These are phyloP conservation scores for Nakataea oryzae DNA, from an alignment of 2,329 filamentous ascomycete species.

Conservation along the genomic window DNA sequence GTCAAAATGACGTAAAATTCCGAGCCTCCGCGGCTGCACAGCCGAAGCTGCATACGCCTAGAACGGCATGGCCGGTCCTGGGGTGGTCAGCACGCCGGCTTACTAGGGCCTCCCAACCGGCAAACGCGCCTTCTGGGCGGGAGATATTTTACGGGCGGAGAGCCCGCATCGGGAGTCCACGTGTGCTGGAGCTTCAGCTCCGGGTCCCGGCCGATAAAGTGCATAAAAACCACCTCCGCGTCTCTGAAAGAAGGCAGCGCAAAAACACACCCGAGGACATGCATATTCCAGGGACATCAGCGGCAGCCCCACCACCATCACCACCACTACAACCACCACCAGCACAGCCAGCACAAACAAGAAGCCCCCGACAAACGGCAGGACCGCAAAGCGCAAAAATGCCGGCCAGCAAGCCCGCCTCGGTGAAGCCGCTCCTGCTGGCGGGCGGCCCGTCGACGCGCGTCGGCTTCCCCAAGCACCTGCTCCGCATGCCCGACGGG, in stretches of 20 bases:
- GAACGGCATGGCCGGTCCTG: no score
- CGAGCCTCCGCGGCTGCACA: not conserved
- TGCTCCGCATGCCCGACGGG: constrained; percentile 16
- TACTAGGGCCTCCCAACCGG: not conserved
- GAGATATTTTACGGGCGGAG: not conserved
- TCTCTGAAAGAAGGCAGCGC: no score
- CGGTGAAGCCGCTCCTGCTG: constrained; percentile 17
- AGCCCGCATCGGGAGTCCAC: not conserved
- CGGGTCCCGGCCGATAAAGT: no score
- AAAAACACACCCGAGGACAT: no score
- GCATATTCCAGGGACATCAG: no score
- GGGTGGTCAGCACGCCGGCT: not conserved
- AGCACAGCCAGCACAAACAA: not conserved
- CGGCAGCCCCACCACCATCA: no score
- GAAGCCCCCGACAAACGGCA: not conserved
- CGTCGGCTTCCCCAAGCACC: constrained; percentile 19
- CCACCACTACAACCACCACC: not conserved
- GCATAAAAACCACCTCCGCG: no score
- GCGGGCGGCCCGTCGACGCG: constrained; percentile 20
- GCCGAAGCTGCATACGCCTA: not conserved
- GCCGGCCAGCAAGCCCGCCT: not conserved
- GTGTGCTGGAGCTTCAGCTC: not conserved
- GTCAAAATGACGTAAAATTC: not conserved
- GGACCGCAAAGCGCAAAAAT: not conserved
- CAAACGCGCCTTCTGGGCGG: not conserved